These are phyloP conservation scores for Fragilaria crotonensis DNA, from an alignment of 108 stramenopile species.

Conservation along the genomic window DNA sequence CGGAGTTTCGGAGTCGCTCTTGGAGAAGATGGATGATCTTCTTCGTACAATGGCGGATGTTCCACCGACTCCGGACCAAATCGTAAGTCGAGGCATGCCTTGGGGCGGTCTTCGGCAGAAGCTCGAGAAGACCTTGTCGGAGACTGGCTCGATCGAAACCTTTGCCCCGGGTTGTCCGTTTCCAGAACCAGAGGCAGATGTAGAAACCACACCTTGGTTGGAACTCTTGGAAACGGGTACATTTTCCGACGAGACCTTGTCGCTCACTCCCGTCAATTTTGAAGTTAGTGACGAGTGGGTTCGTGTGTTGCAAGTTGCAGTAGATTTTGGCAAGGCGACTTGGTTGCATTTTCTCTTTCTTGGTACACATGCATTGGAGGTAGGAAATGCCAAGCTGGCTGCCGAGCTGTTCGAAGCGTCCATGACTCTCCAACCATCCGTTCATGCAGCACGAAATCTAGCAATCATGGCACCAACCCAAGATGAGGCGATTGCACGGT, in stretches of 20 bases:
- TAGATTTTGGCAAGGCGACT: not conserved
- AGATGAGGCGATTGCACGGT: not conserved
- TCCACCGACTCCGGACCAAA: not conserved
- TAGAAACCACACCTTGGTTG: not conserved
- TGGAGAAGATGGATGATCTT: not conserved
- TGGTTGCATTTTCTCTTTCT: not conserved
- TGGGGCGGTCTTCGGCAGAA: not conserved
- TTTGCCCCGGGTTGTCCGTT: not conserved
- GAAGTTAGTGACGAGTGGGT: not conserved
- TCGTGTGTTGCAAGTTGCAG: not conserved
- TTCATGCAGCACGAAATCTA: not conserved
- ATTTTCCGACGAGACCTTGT: not conserved
- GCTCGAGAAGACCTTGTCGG: not conserved
- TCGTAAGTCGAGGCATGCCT: not conserved
- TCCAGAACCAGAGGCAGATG: not conserved
- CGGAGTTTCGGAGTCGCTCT: not conserved
- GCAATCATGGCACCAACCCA: not conserved
- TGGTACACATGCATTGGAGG: not conserved
- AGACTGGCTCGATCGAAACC: not conserved
- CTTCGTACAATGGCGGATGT: not conserved
- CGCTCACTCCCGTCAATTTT: not conserved
- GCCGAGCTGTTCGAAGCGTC: not conserved
- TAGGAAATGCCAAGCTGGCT: not conserved
- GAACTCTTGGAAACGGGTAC: not conserved
- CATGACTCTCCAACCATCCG: not conserved